A percentile compares a stretch with the other conserved stretches of the same genome.
Evolutionary conservation across 805 yeast species (phyloP).

Genomic region (Kurtzmaniella cleridarum): DNA sequence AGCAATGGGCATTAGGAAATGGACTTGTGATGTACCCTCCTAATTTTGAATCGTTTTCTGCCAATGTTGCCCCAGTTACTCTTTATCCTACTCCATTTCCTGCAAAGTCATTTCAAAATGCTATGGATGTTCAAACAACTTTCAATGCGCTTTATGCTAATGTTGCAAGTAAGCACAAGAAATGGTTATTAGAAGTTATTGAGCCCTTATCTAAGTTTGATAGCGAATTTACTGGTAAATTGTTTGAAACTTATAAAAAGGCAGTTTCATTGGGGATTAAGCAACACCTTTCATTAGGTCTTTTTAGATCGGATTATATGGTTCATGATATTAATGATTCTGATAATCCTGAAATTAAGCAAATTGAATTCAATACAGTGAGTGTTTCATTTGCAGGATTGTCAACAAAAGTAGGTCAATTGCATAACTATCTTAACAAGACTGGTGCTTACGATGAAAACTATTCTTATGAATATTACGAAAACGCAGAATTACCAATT

Average conservation of each 20-base stretch:
- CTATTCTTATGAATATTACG: slow-evolving; percentile 37
- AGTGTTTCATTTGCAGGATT: slow-evolving; percentile 94
- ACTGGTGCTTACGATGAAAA: slow-evolving; percentile 50
- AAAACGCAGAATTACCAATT: slow-evolving; percentile 50
- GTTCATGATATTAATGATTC: slow-evolving; percentile 35
- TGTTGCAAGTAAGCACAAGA: slow-evolving; percentile 47
- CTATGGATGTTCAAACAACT: slow-evolving; percentile 56
- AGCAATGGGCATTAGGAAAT: slow-evolving; percentile 74
- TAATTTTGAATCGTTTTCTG: slow-evolving; percentile 37
- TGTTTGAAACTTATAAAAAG: slow-evolving; percentile 54
- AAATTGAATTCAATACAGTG: slow-evolving; percentile 93
- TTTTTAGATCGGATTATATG: slow-evolving; percentile 90
- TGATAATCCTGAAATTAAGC: slow-evolving; percentile 52
- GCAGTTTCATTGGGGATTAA: slow-evolving; percentile 42
- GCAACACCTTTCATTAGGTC: slow-evolving; percentile 71
- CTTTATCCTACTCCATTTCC: slow-evolving; percentile 90
- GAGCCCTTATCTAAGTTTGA: slow-evolving; percentile 54
- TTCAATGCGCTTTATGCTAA: slow-evolving; percentile 74
- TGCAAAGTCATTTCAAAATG: slow-evolving; percentile 55
- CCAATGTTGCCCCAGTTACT: slow-evolving; percentile 81
- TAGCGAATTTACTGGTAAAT: slow-evolving; percentile 73
- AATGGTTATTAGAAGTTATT: slow-evolving; percentile 61
- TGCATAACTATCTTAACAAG: slow-evolving; percentile 63
- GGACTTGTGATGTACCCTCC: slow-evolving; percentile 83
- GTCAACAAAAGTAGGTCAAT: slow-evolving; percentile 69